Percentiles rank a stretch among this genome's conserved stretches.
phyloP scores from a whole-genome alignment of 2,329 filamentous ascomycete species.

The Epichloe sp. region DNA sequence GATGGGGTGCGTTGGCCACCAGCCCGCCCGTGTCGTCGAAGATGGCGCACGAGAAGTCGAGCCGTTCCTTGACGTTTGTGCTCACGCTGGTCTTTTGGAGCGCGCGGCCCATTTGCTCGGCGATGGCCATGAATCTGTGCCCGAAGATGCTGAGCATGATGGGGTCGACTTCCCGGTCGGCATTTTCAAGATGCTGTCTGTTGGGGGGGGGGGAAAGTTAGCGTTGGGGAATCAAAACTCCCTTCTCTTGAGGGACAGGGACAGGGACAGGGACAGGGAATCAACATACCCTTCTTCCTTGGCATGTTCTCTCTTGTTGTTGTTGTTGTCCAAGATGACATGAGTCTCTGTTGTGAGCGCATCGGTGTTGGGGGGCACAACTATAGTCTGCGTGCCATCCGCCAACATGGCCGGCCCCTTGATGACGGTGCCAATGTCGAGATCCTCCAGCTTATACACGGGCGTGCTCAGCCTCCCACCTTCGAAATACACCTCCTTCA shows the following conservation, averaged over 20 bases:
- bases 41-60: constrained; percentile 72
- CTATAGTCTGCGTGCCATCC: constrained; percentile 82
- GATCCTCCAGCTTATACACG: constrained; percentile 67
- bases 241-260: too few relatives aligned
- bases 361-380: constrained; percentile 66
- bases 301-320: constrained; percentile 34
- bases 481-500: constrained; percentile 68
- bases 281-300: constrained; percentile 16
- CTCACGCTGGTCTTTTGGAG: constrained; percentile 71
- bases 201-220: neutral
- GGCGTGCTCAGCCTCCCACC: constrained; percentile 65
- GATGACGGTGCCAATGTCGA: constrained; percentile 59
- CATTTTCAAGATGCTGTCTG: constrained; percentile 9
- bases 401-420: constrained; percentile 75
- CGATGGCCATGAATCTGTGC: constrained; percentile 75
- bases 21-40: constrained; percentile 65
- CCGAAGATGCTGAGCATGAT: constrained; percentile 71
- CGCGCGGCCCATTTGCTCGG: constrained; percentile 71
- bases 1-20: constrained; percentile 67
- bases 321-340: constrained; percentile 65
- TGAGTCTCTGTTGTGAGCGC: constrained; percentile 75
- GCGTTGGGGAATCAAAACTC: neutral
- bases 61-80: constrained; percentile 69
- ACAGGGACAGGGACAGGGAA: neutral
- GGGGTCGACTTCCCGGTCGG: constrained; percentile 43